Evolutionary conservation across 2,329 filamentous ascomycete genomes (phyloP), one percentile per base, ranked within the genome.

Genomic region (Phyllosticta paracitricarpa): DNA sequence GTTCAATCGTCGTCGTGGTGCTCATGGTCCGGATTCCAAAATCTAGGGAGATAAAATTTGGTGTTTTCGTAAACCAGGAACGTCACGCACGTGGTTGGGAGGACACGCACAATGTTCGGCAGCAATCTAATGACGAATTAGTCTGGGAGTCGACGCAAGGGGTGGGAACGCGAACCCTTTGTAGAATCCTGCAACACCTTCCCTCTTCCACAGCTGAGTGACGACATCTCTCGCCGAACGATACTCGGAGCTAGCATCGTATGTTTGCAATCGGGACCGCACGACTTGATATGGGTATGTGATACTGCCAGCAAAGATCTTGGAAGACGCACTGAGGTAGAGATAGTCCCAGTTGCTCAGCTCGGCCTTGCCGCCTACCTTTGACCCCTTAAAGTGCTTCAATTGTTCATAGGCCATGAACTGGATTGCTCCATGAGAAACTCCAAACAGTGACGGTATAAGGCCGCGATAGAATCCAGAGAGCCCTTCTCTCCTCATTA

Each of bases 201-300:
- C 92, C 66, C 89, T 87, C 59, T 70, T 77, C 85, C 89, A 96
- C 30, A 95, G 85, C 75, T 88, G 85, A 62, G 71, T 73, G 61
- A 88, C 80, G 10, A 93, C 91, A 67, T 91, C 92, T 57, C 77
- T 78, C 5, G 90, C 86, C 54, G 84, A 84, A 0, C 84, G 87
- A 71, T 95, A 97, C 54, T 82, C 79, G 66, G 82, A 79, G 54
- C 89, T 86, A 2, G 91, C 89, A 72, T 94, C 82, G 73, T 96
- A 95, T 62, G 89, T 92, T 78, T 99, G 94, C 73, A 99, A 77
- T 54, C 94, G 82, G 65, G 90, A 90, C 64, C 94, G 81, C 57
- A 99, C 82, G 28, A 97, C 91, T 76, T 97, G 94, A 72, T 97
- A 96, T 1, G 94, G 94, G 72, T 97, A 99, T 7, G 93, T 97